Evolutionary conservation across 2,329 filamentous ascomycete species (phyloP), one percentile per base, ranked within the genome.

Genomic region (Ophiosphaerella narmari): DNA sequence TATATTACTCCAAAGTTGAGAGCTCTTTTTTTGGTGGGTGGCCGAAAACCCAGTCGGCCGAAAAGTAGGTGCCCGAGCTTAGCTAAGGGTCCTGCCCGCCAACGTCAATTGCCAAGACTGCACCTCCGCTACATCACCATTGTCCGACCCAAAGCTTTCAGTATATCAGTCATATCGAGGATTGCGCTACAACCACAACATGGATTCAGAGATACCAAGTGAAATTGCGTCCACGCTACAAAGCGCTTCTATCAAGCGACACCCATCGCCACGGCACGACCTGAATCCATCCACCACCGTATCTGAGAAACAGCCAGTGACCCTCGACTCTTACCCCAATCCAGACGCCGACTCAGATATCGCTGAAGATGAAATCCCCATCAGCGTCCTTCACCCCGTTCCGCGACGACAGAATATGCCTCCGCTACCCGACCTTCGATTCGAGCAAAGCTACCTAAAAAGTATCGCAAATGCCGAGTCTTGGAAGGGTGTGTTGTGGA

Each of bases 401-500:
- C 77, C 78, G n/a, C 79, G 85, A 39, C 73, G 79, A 47, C 77
- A 77, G 43, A 79, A 77, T 29, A 82, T 97, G 67, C 91, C 92
- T 39, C 85, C 85, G 3, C 71, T 88, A 39, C 86, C 86, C 4
- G 94, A 99, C 76, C 79, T 99, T 60, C 85, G 94, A 37, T 97
- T 97, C 76, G 94, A 99, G 77, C 94, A 99, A 82, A 97, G 92
- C 80, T 99, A 99, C 74, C 82, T 99, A 47, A 88, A 89, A 64
- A 96, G 91, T 76, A 89, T 99, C 62, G 84, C 87, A 58, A 81
- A 85, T 48, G 91, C 91, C 32, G 84, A 94, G 59, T 86, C 85
- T 21, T 92, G 87, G 86, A 87, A 88, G 78, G 85, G 85, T 71
- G 84, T 99, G 29, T 81, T 84, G 7, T 89, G 88, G 78, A 93